Conservation (phyloP, 352 stramenopile species). For the Globisporangium iwayamae region DNA sequence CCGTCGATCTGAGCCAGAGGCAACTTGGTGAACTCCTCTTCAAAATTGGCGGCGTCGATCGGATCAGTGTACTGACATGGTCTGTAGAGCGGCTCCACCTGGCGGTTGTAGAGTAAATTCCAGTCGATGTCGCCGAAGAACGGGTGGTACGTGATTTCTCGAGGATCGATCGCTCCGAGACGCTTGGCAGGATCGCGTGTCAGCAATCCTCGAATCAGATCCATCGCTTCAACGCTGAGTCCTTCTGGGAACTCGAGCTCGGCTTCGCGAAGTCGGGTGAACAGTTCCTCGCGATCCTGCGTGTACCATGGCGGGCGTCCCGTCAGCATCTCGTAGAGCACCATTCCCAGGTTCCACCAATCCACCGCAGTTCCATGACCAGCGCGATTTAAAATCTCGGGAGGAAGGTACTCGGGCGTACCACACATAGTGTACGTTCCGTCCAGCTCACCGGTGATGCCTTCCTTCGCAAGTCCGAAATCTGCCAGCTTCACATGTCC, state of each 20-base stretch:
- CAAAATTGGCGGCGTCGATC: constrained; percentile 81
- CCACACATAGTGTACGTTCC: constrained; percentile 85
- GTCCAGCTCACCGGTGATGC: constrained; percentile 65
- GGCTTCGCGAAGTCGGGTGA: constrained; percentile 57
- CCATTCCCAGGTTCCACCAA: constrained; percentile 84
- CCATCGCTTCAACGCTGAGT: constrained; percentile 62
- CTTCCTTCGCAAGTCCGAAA: constrained; percentile 78
- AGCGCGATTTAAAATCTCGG: constrained; percentile 76
- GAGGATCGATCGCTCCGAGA: constrained; percentile 81
- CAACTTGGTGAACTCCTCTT: constrained; percentile 82
- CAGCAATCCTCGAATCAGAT: constrained; percentile 85
- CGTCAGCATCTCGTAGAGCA: constrained; percentile 83
- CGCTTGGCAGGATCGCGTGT: constrained; percentile 90
- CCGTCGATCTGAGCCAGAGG: constrained; percentile 67
- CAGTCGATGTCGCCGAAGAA: constrained; percentile 84
- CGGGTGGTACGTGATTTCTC: constrained; percentile 78
- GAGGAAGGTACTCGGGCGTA: constrained; percentile 83
- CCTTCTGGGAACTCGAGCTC: constrained; percentile 74
- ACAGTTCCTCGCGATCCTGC: constrained; percentile 74
- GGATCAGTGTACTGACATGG: constrained; percentile 82
- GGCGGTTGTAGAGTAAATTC: constrained; percentile 72
- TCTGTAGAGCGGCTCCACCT: constrained; percentile 75
- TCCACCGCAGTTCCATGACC: constrained; percentile 80
- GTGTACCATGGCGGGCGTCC: constrained; percentile 77
- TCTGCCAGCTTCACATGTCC: constrained; percentile 81